Base-by-base conservation (phyloP, 345 rosid genomes). In the Sonneratia alba region DNA sequence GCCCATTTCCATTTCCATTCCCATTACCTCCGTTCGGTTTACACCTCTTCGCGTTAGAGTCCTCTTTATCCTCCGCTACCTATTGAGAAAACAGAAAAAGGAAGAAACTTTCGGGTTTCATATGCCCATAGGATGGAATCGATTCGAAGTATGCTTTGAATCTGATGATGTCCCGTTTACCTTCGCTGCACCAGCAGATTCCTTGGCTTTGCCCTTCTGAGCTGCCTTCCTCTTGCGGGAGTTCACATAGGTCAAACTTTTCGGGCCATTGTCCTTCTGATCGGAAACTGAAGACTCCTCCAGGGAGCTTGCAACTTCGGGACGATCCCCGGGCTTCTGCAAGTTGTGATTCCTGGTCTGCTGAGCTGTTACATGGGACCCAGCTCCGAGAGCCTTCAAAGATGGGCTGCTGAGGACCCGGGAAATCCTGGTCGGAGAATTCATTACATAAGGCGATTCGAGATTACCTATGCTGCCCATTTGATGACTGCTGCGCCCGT, bases 161-260 rank as follows among this genome's bases (percentile, higher is more conserved):
- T 0, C 34, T 34, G n/a, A 16, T 36, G 76, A 61, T 63, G 18
- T 45, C 38, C 38, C 66, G 13, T 24, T 4, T 67, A 79, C 84
- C 81, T 75, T 78, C 1, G 70, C 34, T 8, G 74, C 48, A 65
- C 47, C 74, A 72, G 78, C 57, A 16, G 77, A 53, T 61, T 80
- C 82, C 73, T 83, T 80, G 8, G 77, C 73, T 72, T 81, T 81
- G 13, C 78, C 81, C 74, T 73, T 83, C 37, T 75, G 34, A 70
- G 51, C 78, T 11, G 80, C 71, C 72, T 79, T 84, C 68, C 87
- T 81, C 78, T 81, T 84, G 79, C 78, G 77, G 69, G 76, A 75
- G 72, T 71, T 75, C 18, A 36, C 19, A 40, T 71, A 70, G 49
- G 42, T 67, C 6, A 51, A 36, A 13, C 36, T 63, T 18, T 51